These are phyloP conservation scores for Boletus fagicola DNA, from an alignment of 768 basidiomycete species.

Conservation along the genomic window DNA sequence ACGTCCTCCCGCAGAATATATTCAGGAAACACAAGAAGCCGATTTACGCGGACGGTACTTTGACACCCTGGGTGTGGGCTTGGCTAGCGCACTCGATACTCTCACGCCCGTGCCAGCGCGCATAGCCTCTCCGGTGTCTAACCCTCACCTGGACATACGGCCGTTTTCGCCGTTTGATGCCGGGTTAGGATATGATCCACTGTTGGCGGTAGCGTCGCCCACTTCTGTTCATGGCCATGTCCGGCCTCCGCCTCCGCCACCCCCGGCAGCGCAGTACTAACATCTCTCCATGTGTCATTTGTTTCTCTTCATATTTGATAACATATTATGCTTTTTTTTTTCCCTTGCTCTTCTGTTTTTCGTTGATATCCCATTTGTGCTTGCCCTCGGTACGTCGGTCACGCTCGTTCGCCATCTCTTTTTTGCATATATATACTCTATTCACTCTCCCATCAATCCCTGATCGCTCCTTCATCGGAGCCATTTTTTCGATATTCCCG, in stretches of 20 bases:
- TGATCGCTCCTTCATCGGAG: neutral
- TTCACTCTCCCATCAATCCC: neutral
- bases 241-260: constrained; percentile 11
- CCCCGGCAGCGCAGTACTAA: constrained; percentile 16
- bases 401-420: neutral
- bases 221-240: constrained; percentile 1
- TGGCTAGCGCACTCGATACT: constrained; percentile 36
- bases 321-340: constrained; percentile 11
- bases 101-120: constrained; percentile 19
- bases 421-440: neutral
- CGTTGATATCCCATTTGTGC: constrained; percentile 6
- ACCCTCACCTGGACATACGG: constrained; percentile 35
- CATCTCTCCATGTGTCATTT: neutral
- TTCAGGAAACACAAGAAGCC: constrained; percentile 77
- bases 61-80: constrained; percentile 24
- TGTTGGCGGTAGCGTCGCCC: constrained; percentile 6
- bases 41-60: constrained; percentile 53
- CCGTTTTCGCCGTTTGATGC: constrained; percentile 50
- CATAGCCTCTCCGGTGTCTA: constrained; percentile 11
- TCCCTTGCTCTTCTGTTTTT: neutral
- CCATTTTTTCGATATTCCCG: neutral
- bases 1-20: constrained; percentile 75
- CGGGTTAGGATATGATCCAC: constrained; percentile 22
- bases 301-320: constrained; percentile 17
- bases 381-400: neutral